A percentile compares a stretch with the other conserved stretches of the same genome.
Evolutionary conservation across 169 alveolate genomes (phyloP).

Genomic region (Cryptosporidium canis): DNA sequence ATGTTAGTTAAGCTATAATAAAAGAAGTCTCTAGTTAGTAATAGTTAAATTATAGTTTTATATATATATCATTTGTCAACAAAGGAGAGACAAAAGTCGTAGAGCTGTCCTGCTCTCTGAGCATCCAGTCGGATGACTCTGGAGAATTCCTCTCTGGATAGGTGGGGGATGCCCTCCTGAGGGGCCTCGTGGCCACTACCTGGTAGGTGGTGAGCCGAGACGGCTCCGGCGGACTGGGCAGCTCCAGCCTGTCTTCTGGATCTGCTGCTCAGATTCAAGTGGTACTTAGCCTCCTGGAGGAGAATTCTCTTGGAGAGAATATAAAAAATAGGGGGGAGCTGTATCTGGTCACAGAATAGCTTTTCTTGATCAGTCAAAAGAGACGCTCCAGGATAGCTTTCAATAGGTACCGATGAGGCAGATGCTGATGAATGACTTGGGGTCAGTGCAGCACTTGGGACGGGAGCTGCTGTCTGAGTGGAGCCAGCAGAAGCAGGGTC

Average conservation of each 20-base stretch:
- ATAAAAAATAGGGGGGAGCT: slow-evolving; percentile 77
- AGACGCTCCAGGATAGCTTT: slow-evolving; percentile 69
- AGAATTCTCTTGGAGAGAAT: slow-evolving; percentile 76
- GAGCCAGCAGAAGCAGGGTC: not conserved
- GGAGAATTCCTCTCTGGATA: slow-evolving; percentile 72
- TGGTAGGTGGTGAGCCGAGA: no score
- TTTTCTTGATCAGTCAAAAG: slow-evolving; percentile 76
- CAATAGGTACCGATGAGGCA: slow-evolving; percentile 36
- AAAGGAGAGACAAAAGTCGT: slow-evolving; percentile 78
- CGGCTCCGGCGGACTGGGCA: no score
- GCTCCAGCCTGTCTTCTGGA: not conserved
- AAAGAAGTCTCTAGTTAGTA: not conserved
- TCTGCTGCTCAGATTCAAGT: not conserved
- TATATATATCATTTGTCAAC: slow-evolving; percentile 4
- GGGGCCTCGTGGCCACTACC: slow-evolving; percentile 8
- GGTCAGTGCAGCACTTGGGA: no score
- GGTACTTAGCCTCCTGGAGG: slow-evolving; percentile 74
- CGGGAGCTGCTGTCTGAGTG: not conserved
- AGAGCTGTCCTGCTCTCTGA: slow-evolving; percentile 78
- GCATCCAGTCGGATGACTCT: slow-evolving; percentile 77
- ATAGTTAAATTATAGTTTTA: not conserved
- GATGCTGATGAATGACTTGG: not conserved
- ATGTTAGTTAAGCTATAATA: slow-evolving; percentile 8
- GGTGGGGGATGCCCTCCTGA: not conserved
- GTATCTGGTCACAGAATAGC: slow-evolving; percentile 78